Conservation (phyloP, 2,329 filamentous ascomycete genomes). For the Podosphaera leucotricha region DNA sequence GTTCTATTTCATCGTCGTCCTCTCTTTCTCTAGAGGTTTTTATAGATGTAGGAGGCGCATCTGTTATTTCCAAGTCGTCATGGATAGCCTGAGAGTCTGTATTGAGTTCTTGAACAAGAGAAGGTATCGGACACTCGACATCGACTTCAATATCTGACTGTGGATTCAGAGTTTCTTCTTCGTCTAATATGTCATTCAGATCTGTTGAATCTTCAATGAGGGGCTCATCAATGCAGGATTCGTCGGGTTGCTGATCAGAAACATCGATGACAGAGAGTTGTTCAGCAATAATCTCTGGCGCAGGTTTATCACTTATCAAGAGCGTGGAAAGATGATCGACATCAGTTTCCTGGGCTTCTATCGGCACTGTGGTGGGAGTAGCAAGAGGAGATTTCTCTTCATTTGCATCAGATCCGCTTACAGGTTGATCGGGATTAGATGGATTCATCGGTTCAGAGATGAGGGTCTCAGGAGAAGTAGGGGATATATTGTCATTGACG, state of each 20-base stretch:
- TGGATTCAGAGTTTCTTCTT: neutral
- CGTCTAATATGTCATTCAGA: neutral
- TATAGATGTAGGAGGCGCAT: constrained; percentile 11
- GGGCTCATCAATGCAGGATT: neutral
- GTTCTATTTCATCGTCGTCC: constrained; percentile 42
- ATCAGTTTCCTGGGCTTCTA: neutral
- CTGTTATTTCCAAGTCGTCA: constrained; percentile 11
- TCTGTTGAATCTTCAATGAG: neutral
- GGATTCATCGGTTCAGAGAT: neutral
- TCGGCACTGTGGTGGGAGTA: neutral
- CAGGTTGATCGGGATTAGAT: neutral
- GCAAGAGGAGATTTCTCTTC: neutral
- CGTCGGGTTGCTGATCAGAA: neutral
- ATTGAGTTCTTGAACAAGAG: neutral
- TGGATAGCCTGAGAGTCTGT: neutral
- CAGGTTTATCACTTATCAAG: neutral
- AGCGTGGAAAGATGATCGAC: neutral
- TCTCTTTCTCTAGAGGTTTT: constrained; percentile 59
- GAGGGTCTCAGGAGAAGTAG: neutral
- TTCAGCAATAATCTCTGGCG: neutral
- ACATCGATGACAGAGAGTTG: neutral
- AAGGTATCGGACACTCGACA: neutral
- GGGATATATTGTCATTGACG: neutral
- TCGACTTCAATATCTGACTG: neutral
- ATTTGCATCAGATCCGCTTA: neutral